Percentiles rank a stretch among this genome's conserved stretches.
These are phyloP conservation scores for Sporothrix curviconia DNA, from an alignment of 2,329 filamentous ascomycete genomes.

Conservation along the genomic window DNA sequence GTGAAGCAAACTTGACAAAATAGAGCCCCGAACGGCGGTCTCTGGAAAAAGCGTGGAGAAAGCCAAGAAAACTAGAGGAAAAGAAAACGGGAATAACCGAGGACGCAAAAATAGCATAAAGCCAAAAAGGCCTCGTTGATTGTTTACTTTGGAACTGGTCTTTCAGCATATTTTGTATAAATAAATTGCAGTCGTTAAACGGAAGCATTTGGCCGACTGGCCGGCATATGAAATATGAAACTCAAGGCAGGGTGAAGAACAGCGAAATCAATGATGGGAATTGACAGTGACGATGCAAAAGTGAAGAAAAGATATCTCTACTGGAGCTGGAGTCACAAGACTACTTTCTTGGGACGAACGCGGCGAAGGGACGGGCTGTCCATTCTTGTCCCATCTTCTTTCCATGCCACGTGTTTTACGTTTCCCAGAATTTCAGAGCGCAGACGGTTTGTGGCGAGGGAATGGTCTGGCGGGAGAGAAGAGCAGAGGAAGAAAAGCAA, in stretches of 20 bases:
- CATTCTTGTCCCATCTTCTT: background rate
- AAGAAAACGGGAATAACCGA: too few relatives aligned
- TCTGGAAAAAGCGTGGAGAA: too few relatives aligned
- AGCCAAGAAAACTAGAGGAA: too few relatives aligned
- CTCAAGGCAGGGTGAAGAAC: background rate
- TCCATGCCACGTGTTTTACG: background rate
- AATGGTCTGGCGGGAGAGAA: too few relatives aligned
- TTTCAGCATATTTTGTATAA: background rate
- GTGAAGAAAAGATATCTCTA: too few relatives aligned
- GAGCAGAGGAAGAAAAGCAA: background rate
- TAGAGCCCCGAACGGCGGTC: too few relatives aligned
- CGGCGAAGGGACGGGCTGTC: background rate
- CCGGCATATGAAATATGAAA: background rate
- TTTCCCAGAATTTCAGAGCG: background rate
- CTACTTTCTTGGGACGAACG: background rate
- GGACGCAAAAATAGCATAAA: too few relatives aligned
- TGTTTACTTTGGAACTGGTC: background rate
- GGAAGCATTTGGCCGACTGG: background rate
- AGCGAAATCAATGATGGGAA: background rate
- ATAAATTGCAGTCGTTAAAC: background rate
- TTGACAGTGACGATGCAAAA: too few relatives aligned
- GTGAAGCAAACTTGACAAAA: too few relatives aligned
- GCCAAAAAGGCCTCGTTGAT: background rate
- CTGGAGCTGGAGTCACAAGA: background rate
- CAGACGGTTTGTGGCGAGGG: background rate